A percentile compares a stretch with the other conserved stretches of the same genome.
phyloP scores from a whole-genome alignment of 495 filamentous ascomycete species.

The Parachaetomium inaequale region DNA sequence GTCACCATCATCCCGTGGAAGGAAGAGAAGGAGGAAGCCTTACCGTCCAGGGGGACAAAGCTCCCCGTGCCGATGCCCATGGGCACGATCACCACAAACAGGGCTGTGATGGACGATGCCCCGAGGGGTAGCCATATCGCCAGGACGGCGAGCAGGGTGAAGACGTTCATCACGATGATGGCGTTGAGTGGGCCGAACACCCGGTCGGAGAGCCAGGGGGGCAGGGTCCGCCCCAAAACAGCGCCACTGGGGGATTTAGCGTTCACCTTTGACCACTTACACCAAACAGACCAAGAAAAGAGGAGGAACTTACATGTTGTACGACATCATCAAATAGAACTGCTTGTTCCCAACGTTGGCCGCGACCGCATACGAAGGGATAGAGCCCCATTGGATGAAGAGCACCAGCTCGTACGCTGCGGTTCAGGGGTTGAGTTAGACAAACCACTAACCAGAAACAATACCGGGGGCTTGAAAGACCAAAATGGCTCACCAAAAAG shows the following conservation, averaged over 20 bases:
- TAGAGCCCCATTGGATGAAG: slow-evolving; percentile 34
- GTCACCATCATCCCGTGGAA: background rate
- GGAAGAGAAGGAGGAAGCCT: background rate
- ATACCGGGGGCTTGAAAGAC: background rate
- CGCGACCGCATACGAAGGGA: slow-evolving; percentile 30
- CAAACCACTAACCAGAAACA: background rate
- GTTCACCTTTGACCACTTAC: background rate
- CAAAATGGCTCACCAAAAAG: slow-evolving; percentile 27
- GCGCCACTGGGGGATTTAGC: slow-evolving; percentile 23
- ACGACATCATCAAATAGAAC: slow-evolving; percentile 33
- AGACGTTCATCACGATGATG: slow-evolving; percentile 27
- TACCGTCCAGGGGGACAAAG: slow-evolving; percentile 32
- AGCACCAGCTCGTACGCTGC: slow-evolving; percentile 31
- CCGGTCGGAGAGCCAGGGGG: slow-evolving; percentile 28
- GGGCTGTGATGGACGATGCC: slow-evolving; percentile 12
- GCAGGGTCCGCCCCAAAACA: slow-evolving; percentile 27
- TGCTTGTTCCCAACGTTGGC: slow-evolving; percentile 25
- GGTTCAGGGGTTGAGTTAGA: background rate
- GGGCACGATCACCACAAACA: slow-evolving; percentile 25
- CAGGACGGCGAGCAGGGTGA: slow-evolving; percentile 25
- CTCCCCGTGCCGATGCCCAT: slow-evolving; percentile 34
- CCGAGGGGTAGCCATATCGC: slow-evolving; percentile 30
- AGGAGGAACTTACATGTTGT: slow-evolving; percentile 29
- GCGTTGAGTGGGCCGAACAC: slow-evolving; percentile 30
- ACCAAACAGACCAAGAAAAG: background rate